Conservation (phyloP, 2,329 filamentous ascomycete genomes). For the Xylaria sp. region DNA sequence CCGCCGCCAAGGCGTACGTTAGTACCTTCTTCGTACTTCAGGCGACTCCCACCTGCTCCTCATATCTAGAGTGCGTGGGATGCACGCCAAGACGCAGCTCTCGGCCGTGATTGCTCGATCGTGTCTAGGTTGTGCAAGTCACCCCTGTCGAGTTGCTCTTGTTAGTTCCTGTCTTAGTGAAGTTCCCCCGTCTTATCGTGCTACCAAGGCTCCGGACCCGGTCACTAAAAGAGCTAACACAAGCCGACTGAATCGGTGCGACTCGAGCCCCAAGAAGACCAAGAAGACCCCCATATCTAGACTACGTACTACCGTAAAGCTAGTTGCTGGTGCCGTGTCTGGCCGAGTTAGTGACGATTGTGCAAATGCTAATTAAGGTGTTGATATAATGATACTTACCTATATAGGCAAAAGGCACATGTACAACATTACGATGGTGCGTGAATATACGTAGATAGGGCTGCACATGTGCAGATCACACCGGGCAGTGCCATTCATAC, state of each 20-base stretch:
- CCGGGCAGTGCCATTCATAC: background rate
- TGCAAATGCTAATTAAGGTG: background rate
- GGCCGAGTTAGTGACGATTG: background rate
- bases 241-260: slow-evolving; percentile 7
- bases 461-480: background rate
- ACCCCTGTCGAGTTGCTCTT: slow-evolving; percentile 13
- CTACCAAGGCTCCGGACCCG: slow-evolving; percentile 22
- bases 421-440: background rate
- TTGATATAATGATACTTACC: slow-evolving; percentile 3
- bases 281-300: background rate
- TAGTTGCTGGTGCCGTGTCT: background rate
- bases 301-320: background rate
- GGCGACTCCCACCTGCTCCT: slow-evolving; percentile 15
- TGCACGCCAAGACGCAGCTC: slow-evolving; percentile 30
- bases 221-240: slow-evolving; percentile 5
- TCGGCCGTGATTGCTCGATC: slow-evolving; percentile 31
- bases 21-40: no score
- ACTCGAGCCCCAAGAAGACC: background rate
- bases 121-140: slow-evolving; percentile 14
- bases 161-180: background rate
- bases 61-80: slow-evolving; percentile 7
- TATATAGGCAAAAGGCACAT: background rate
- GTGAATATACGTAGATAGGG: background rate
- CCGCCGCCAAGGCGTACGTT: slow-evolving; percentile 19
- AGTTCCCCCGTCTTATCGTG: slow-evolving; percentile 34